Base-by-base conservation (phyloP, 805 yeast genomes). In the Candida germanica region DNA sequence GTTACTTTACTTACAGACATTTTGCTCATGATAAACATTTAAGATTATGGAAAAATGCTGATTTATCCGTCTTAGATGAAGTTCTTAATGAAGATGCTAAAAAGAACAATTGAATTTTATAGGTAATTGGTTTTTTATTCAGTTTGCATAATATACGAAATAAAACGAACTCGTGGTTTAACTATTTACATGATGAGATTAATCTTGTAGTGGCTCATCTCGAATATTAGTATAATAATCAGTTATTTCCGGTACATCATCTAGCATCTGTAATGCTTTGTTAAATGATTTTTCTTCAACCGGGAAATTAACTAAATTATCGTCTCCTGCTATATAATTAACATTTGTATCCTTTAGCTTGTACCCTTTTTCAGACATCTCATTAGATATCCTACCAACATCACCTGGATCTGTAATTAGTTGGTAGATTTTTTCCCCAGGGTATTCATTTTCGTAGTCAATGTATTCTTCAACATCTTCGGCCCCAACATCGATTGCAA, bases 201-300 rank as follows among this genome's bases (percentile, higher is more conserved):
- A n/a, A n/a, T n/a, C n/a, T n/a, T n/a, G n/a, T n/a, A n/a, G n/a
- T 18, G 18, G 10, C 17, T 42, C 40, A 19, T 68, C 73, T 40
- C 64, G 71, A 47, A 77, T 65, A 54, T 87, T 91, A 20, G 86
- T 74, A 61, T 85, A 86, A 40, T 85, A 78, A 43, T 78, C 87
- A 5, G 87, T 79, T 14, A 91, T 85, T 49, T 93, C 98, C 33
- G 83, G 87, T n/a, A 87, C 64, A 22, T 80, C 87, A 36, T 87
- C 94, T 30, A 91, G 64, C 31, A 69, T 67, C 15, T 57, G 64
- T 22, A 82, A 56, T 23, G 88, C 76, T 50, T 78, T 83, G 11
- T 72, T 71, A 48, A 77, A 72, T 24, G 69, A 68, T 40, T 67
- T 71, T 39, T 58, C 65, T 3, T 78, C 87, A 17, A 67, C 78